Evolutionary conservation across 306 rosid genomes (phyloP).

Genomic region (Phaseolus lunatus): DNA sequence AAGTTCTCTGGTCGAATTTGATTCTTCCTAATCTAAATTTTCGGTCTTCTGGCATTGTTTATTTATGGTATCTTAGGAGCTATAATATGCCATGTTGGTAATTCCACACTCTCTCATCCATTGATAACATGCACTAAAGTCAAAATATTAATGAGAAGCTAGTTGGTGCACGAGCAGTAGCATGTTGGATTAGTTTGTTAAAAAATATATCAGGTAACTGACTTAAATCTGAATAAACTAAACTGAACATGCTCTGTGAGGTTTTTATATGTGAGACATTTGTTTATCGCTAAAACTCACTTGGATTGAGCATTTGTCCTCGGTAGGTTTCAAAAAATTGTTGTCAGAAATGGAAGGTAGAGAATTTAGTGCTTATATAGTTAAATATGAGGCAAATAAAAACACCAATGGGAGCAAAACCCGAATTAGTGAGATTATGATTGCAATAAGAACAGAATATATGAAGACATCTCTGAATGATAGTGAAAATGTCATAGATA

Average conservation of each 20-base stretch:
- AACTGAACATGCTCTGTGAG: not conserved
- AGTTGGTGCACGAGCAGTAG: conserved; percentile 12
- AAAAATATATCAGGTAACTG: not conserved
- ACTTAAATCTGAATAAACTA: conserved; percentile 25
- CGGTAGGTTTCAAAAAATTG: not conserved
- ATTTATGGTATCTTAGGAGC: conserved; percentile 32
- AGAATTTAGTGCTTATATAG: not conserved
- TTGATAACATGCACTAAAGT: conserved; percentile 18
- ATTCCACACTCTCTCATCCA: conserved; percentile 14
- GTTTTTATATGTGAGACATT: not conserved
- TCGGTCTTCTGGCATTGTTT: conserved; percentile 22
- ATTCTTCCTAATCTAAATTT: conserved; percentile 33
- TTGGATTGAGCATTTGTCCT: conserved; percentile 12
- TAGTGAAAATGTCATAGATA: not conserved
- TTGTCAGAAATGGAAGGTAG: not conserved
- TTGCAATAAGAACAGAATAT: not conserved
- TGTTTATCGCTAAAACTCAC: not conserved
- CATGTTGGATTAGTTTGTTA: conserved; percentile 34
- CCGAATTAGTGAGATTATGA: not conserved
- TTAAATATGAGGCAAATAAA: not conserved
- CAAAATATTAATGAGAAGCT: conserved; percentile 25
- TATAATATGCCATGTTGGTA: conserved; percentile 16
- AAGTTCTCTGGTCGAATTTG: conserved; percentile 27
- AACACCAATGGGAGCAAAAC: not conserved
- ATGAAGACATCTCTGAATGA: not conserved